phyloP scores from a whole-genome alignment of 495 filamentous ascomycete species.

The Articulospora tetracladia region DNA sequence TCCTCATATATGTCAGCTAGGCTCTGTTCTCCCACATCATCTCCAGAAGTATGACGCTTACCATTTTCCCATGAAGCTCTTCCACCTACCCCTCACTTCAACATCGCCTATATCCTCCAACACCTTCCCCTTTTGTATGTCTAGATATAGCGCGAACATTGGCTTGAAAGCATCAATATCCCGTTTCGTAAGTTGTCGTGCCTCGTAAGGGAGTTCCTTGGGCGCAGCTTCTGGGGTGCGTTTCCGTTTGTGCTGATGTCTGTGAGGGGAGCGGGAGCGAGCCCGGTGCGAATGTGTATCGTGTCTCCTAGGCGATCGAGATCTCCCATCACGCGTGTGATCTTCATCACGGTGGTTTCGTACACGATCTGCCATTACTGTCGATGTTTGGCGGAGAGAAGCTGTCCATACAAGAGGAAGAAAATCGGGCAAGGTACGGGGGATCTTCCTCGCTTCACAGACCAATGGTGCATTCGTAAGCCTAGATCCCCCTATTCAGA shows the following conservation, averaged over 20 bases:
- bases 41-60: conserved; percentile 32
- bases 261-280: conserved; percentile 23
- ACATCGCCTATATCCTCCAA: conserved; percentile 61
- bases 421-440: too few species aligned
- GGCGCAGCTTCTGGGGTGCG: conserved; percentile 3
- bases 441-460: neutral
- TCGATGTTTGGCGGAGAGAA: neutral
- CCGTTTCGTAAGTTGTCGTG: conserved; percentile 58
- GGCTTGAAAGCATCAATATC: conserved; percentile 61
- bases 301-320: conserved; percentile 20
- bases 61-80: conserved; percentile 90
- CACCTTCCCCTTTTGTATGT: conserved; percentile 75
- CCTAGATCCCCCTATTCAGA: too few species aligned
- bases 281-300: conserved; percentile 10
- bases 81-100: conserved; percentile 83
- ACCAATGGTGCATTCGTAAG: neutral
- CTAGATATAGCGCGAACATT: conserved; percentile 82
- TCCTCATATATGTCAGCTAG: conserved; percentile 57
- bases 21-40: neutral
- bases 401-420: too few species aligned
- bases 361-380: conserved; percentile 12
- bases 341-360: conserved; percentile 2
- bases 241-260: conserved; percentile 16
- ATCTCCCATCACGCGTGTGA: conserved; percentile 8
- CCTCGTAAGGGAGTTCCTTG: conserved; percentile 60